Conservation (phyloP, 2,329 filamentous ascomycete genomes). For the Tolypocladium album region DNA sequence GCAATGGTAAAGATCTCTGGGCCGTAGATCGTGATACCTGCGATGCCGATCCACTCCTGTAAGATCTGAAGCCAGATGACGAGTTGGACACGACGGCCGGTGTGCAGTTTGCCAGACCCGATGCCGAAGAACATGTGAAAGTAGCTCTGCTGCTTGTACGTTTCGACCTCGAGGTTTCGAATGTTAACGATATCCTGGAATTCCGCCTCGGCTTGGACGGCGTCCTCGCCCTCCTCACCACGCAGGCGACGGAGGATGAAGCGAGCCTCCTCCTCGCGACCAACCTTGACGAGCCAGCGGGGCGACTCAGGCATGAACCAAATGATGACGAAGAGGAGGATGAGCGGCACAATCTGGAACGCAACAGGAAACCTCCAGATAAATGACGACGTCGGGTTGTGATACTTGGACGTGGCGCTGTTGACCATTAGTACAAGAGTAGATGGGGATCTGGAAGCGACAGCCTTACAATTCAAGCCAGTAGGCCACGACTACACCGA, state of each 20-base stretch:
- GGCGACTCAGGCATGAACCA: constrained; percentile 64
- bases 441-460: no score
- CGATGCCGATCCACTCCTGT: constrained; percentile 61
- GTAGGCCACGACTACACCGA: constrained; percentile 52
- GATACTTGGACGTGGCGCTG: constrained; percentile 46
- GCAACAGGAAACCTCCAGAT: constrained; percentile 60
- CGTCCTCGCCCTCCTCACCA: constrained; percentile 43
- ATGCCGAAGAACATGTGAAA: constrained; percentile 56
- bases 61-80: constrained; percentile 64
- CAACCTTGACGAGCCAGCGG: constrained; percentile 55
- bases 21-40: constrained; percentile 53
- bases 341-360: constrained; percentile 56
- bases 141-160: constrained; percentile 46
- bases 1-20: constrained; percentile 55
- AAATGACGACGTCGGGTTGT: constrained; percentile 45
- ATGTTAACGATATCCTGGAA: constrained; percentile 58
- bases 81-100: constrained; percentile 55
- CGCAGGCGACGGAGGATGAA: constrained; percentile 55
- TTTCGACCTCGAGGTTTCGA: constrained; percentile 51
- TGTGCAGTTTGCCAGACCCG: constrained; percentile 55
- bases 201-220: constrained; percentile 46
- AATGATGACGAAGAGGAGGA: constrained; percentile 42
- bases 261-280: constrained; percentile 54
- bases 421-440: neutral
- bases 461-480: constrained; percentile 40